These are phyloP conservation scores for Stagonosporopsis tanaceti DNA, from an alignment of 2,329 filamentous ascomycete species.

Conservation along the genomic window DNA sequence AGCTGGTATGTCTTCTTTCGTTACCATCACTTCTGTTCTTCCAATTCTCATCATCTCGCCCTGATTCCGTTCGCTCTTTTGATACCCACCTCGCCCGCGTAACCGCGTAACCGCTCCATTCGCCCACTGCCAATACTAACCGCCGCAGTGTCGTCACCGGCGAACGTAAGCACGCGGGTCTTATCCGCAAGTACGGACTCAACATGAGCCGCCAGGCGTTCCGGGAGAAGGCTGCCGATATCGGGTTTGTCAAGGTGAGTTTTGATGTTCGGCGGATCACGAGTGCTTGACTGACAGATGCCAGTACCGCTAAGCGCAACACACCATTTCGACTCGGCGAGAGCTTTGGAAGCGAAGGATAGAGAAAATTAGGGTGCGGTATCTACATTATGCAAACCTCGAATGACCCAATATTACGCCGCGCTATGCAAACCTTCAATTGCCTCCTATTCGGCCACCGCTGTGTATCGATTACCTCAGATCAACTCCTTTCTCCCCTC, in stretches of 20 bases:
- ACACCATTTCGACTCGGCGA: no score
- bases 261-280: no score
- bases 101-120: no score
- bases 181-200: constrained; percentile 99
- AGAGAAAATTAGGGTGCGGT: no score
- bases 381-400: no score
- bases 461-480: neutral
- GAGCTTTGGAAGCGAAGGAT: no score
- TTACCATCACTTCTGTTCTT: neutral
- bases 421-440: neutral
- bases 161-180: constrained; percentile 69
- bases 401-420: neutral
- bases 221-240: constrained; percentile 70
- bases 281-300: neutral
- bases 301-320: constrained; percentile 7
- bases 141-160: constrained; percentile 36
- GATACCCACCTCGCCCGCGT: no score
- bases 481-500: constrained; percentile 14
- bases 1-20: constrained; percentile 69
- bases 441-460: neutral
- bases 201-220: constrained; percentile 77
- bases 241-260: constrained; percentile 70
- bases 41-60: constrained; percentile 48
- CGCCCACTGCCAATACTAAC: neutral
- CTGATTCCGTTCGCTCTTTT: neutral